A percentile compares a stretch with the other conserved stretches of the same genome.
Conservation (phyloP, 345 rosid genomes). For the Stellera chamaejasme region DNA sequence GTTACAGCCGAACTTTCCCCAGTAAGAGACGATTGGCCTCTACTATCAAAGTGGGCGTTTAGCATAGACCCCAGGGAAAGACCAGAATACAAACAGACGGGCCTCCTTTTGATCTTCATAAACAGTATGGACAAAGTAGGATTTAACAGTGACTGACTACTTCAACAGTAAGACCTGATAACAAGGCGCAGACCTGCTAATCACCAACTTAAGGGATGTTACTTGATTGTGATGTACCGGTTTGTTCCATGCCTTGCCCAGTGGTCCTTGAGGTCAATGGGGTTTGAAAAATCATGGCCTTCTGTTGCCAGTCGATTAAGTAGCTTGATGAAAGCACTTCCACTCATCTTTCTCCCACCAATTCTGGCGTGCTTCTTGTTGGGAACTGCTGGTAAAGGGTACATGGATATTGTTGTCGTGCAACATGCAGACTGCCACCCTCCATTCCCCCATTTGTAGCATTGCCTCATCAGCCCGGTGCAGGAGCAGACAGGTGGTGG, state of each 20-base stretch:
- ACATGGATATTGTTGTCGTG: slow-evolving; percentile 80
- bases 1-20: too few species aligned
- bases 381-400: slow-evolving; percentile 82
- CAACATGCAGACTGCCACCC: slow-evolving; percentile 99
- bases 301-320: slow-evolving; percentile 83
- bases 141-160: slow-evolving; percentile 1
- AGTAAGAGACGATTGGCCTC: too few species aligned
- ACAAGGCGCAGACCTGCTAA: not conserved
- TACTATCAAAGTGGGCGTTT: too few species aligned
- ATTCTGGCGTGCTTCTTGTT: slow-evolving; percentile 88
- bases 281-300: slow-evolving; percentile 60
- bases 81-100: too few species aligned
- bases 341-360: slow-evolving; percentile 98
- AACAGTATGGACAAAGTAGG: slow-evolving; percentile 4
- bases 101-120: not conserved
- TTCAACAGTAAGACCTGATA: not conserved
- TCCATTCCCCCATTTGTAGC: slow-evolving; percentile 99
- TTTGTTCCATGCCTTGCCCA: slow-evolving; percentile 80
- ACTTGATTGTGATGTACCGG: slow-evolving; percentile 51
- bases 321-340: slow-evolving; percentile 93
- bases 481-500: slow-evolving; percentile 92
- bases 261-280: slow-evolving; percentile 64
- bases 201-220: not conserved
- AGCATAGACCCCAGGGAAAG: not conserved
- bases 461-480: slow-evolving; percentile 79